Evolutionary conservation across 2,329 filamentous ascomycete genomes (phyloP).

Genomic region (Diaporthe vaccinii): DNA sequence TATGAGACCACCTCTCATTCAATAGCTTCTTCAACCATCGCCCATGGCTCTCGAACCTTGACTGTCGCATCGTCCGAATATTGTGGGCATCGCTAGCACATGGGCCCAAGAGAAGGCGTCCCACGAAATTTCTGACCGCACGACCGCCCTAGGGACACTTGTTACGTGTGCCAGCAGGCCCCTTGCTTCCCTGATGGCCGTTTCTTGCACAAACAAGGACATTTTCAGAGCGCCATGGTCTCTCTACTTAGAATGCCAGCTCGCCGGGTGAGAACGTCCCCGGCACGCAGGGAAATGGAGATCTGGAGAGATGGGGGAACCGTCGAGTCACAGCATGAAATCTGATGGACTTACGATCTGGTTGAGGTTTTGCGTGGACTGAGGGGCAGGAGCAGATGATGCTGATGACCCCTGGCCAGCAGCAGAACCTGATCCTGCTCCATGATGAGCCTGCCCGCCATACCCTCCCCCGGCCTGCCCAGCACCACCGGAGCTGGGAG

Average conservation of each 20-base stretch:
- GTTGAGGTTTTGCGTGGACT: conserved; percentile 93
- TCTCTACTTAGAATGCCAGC: not conserved
- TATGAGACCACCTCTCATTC: not conserved
- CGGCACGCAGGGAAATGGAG: not conserved
- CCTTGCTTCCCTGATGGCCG: not conserved
- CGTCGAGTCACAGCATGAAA: conserved; percentile 8
- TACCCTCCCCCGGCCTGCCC: conserved; percentile 38
- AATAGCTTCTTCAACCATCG: too few species aligned
- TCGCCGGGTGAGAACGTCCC: not conserved
- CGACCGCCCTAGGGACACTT: not conserved
- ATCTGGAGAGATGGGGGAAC: not conserved
- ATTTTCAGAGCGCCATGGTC: not conserved
- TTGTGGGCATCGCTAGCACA: not conserved
- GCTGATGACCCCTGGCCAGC: conserved; percentile 46
- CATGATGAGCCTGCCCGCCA: conserved; percentile 38
- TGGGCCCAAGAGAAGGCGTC: not conserved
- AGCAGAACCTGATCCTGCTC: conserved; percentile 30
- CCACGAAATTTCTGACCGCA: not conserved
- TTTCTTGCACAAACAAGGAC: too few species aligned
- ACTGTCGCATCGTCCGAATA: not conserved
- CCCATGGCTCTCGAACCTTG: not conserved
- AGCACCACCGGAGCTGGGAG: conserved; percentile 25
- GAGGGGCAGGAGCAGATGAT: conserved; percentile 75
- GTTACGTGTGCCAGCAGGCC: not conserved
- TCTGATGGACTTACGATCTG: conserved; percentile 82